Evolutionary conservation across 495 filamentous ascomycete genomes (phyloP).

Genomic region (Penicillium diatomitis): DNA sequence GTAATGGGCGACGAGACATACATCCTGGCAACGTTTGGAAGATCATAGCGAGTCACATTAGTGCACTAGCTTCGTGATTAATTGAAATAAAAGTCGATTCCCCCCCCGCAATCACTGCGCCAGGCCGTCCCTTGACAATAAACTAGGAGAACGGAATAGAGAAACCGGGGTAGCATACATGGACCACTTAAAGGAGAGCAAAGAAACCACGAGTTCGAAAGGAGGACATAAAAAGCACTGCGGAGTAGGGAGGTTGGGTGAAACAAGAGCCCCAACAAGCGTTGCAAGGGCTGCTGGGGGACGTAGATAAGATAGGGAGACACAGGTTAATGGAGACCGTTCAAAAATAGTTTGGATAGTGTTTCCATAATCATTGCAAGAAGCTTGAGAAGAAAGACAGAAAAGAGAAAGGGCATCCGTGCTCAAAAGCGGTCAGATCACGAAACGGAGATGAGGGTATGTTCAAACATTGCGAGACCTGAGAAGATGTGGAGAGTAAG

Average conservation of each 20-base stretch:
- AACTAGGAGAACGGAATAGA: constrained; percentile 7
- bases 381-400: background rate
- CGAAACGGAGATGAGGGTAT: constrained; percentile 19
- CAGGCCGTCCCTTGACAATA: constrained; percentile 27
- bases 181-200: background rate
- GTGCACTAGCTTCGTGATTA: too few species aligned
- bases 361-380: background rate
- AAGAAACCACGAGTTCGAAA: background rate
- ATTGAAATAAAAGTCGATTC: background rate
- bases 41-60: too few species aligned
- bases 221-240: too few species aligned
- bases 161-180: background rate
- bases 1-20: too few species aligned
- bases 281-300: too few species aligned
- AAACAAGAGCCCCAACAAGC: background rate
- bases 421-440: background rate
- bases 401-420: background rate
- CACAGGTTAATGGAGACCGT: background rate
- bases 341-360: background rate
- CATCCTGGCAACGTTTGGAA: too few species aligned
- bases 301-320: too few species aligned
- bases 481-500: background rate
- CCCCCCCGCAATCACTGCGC: constrained; percentile 30
- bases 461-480: constrained; percentile 17
- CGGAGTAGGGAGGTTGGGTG: background rate